phyloP scores from a whole-genome alignment of 306 rosid genomes.

The Sindora glabra region DNA sequence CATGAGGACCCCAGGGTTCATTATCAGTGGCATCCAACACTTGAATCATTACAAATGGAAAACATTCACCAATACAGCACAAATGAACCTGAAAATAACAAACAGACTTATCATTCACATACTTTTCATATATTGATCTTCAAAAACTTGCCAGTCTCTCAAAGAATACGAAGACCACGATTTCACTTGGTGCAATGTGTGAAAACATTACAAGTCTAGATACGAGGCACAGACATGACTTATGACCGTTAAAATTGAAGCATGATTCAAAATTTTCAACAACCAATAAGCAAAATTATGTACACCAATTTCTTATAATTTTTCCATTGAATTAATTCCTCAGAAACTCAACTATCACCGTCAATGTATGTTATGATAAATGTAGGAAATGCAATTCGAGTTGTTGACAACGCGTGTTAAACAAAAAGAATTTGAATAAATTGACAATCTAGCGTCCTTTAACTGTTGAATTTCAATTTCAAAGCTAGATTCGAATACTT shows the following conservation, averaged over 20 bases:
- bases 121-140: no score
- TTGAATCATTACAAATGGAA: conserved; percentile 33
- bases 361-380: not conserved
- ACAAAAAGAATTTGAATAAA: not conserved
- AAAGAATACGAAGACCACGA: no score
- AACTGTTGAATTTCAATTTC: not conserved
- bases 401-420: not conserved
- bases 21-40: conserved; percentile 95
- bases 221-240: not conserved
- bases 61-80: not conserved
- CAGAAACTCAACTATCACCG: not conserved
- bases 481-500: not conserved
- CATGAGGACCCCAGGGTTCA: conserved; percentile 99
- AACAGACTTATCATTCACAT: not conserved
- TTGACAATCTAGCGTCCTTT: not conserved
- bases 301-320: no score
- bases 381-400: not conserved
- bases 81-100: not conserved
- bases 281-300: no score
- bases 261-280: not conserved
- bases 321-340: not conserved
- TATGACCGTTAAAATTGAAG: not conserved
- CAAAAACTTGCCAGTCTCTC: no score
- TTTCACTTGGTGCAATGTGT: not conserved
- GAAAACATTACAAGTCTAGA: not conserved